Evolutionary conservation across 2,329 filamentous ascomycete genomes (phyloP), one percentile per base, ranked within the genome.

Genomic region (Ophiostoma pallidulum): DNA sequence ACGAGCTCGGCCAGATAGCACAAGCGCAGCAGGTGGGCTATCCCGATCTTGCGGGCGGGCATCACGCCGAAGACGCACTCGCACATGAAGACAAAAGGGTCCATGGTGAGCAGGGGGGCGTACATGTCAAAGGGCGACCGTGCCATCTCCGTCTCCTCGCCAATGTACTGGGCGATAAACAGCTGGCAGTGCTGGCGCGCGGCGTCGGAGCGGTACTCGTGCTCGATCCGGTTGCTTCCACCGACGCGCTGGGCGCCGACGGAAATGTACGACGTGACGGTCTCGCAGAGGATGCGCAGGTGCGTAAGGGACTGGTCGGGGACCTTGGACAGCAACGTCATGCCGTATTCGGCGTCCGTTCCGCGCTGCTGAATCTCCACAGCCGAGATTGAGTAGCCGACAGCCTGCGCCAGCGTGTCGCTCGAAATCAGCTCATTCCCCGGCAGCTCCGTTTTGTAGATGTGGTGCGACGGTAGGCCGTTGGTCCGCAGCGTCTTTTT

Each of bases 341-440:
- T 74, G 46, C 86, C 83, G 40, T 78, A 75, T 54, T 84, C 78
- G 19, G 81, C 80, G 56, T 87, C 84, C 4, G 88, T 72, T 7
- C 92, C 92, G 57, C 92, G 84, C 62, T 96, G 89, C 53, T 90
- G 83, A 54, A 97, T 95, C 66, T 98, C 92, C 4, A 86, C 81
- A 0, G 89, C 82, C 8, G 89, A 83, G 50, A 98, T 89, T 0
- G 90, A 91, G 61, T 82, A 88, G 2, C 87, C 91, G 13, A 96
- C 79, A 2, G 80, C 71, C 49, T 74, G 73, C 13, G 80, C 75
- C 10, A 89, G 64, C 1, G 75, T 74, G 56, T 85, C 80, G 49
- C 74, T 76, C 19, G 63, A 66, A 47, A 65, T 67, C 5, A 82
- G 61, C 48, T 77, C 70, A 42, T 72, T 67, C 14, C 59, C 57